Evolutionary conservation across 371 early-diverging fungal genomes (phyloP), one percentile per base, ranked within the genome.

Genomic region (Zancudomyces culisetae): DNA sequence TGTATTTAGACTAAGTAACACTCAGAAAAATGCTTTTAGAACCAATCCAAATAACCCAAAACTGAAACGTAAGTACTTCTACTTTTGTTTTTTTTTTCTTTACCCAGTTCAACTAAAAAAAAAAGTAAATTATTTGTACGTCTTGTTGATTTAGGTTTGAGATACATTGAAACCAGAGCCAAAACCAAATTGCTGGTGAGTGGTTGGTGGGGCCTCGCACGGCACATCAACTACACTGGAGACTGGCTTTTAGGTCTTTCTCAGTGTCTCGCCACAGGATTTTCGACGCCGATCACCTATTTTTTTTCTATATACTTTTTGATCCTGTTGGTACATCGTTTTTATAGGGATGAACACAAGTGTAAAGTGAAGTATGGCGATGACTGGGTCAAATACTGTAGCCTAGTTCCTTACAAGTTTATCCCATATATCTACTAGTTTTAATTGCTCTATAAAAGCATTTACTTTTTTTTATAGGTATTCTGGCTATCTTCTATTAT

Each of bases 151-250:
- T 65, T 70, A 53, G 76, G 83, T 60, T 65, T 90, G 23, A 76
- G 80, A 64, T 95, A 73, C 65, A 81, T 48, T 4, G 27, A 48
- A 10, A 48, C 48, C 22, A 68, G 72, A 45, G 56, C 79, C 21
- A 94, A 94, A 19, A 74, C 78, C 42, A 78, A 77, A 52, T 70
- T 95, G 53, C 65, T 95, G 30, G 76, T 78, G 27, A 74, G 74
- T 42, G 90, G 96, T 12, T 95, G 94, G 96, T 94, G 92, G 87
- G 92, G 91, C 2, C 69, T 71, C 21, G 83, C 92, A 8, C 71
- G 90, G 40, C 87, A 95, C 60, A 85, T 92, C 59, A 90, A 95
- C 63, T 95, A 95, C 69, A 65, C 85, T 45, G 89, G 83, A 23
- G 90, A 91, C 62, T 86, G 85, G 85, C 59, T 85, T 21, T 82